A percentile compares a stretch with the other conserved stretches of the same genome.
Conservation (phyloP, 2,329 filamentous ascomycete genomes). For the Coniochaeta prunicola region DNA sequence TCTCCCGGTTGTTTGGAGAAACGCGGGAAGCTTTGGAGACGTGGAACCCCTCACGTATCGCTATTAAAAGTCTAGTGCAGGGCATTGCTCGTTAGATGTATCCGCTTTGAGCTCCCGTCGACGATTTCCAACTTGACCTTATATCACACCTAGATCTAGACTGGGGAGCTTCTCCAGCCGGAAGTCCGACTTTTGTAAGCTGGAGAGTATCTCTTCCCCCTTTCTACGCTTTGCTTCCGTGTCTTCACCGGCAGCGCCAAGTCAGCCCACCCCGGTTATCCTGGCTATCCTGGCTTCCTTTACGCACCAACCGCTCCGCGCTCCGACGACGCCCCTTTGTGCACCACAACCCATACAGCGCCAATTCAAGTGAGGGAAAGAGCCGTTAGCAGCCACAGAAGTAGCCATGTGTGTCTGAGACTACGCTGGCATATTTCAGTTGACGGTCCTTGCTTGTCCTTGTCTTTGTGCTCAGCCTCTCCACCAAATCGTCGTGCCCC, state of each 20-base stretch:
- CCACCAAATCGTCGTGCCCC: background rate
- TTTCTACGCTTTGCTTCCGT: background rate
- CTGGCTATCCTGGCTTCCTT: background rate
- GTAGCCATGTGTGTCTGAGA: background rate
- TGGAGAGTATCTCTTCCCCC: background rate
- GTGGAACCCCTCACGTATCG: background rate
- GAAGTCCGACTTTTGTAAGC: background rate
- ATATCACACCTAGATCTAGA: background rate
- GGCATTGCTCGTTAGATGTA: background rate
- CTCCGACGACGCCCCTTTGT: background rate
- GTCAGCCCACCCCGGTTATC: too few relatives aligned
- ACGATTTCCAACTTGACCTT: background rate
- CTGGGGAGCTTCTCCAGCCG: background rate
- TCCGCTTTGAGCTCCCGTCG: background rate
- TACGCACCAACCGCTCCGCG: background rate
- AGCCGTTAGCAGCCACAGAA: background rate
- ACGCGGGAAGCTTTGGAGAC: background rate
- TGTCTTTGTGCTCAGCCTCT: background rate
- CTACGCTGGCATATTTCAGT: background rate
- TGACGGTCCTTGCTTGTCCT: background rate
- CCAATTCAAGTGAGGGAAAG: background rate
- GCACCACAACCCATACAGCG: background rate
- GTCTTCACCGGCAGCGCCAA: background rate
- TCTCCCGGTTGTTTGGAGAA: background rate
- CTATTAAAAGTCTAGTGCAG: too few relatives aligned